Evolutionary conservation across 2,329 filamentous ascomycete genomes (phyloP).

Genomic region (Paracoccidioides lutzii): DNA sequence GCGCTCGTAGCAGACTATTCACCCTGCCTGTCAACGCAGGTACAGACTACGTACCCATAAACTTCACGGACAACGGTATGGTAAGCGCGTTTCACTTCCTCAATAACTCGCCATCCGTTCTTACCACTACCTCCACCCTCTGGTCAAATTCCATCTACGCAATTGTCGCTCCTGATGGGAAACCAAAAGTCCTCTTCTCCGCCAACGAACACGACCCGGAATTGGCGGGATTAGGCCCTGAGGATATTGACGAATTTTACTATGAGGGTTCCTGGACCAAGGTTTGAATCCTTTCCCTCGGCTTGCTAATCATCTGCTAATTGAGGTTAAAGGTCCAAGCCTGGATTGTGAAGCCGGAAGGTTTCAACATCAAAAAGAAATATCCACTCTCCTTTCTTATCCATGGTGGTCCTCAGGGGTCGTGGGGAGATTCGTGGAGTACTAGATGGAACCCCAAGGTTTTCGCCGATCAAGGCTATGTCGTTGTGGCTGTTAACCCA

Average conservation of each 20-base stretch:
- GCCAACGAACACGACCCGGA: constrained; percentile 30
- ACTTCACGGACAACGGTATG: constrained; percentile 25
- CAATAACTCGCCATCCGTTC: constrained; percentile 17
- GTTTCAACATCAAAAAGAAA: constrained; percentile 56
- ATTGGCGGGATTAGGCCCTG: constrained; percentile 22
- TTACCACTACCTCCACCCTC: constrained; percentile 24
- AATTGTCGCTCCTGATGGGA: constrained; percentile 19
- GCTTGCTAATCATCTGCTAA: constrained; percentile 8
- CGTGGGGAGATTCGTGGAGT: constrained; percentile 64
- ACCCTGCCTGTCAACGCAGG: constrained; percentile 22
- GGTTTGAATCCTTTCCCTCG: constrained; percentile 10
- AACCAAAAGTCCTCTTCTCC: constrained; percentile 20
- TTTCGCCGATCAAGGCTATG: constrained; percentile 77
- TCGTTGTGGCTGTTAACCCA: constrained; percentile 69
- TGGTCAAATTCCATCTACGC: constrained; percentile 27
- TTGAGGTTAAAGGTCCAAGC: constrained; percentile 22
- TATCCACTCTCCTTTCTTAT: constrained; percentile 71
- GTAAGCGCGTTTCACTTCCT: constrained; percentile 21
- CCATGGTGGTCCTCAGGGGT: constrained; percentile 69
- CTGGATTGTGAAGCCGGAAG: constrained; percentile 31
- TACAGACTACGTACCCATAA: constrained; percentile 22
- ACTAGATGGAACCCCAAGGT: constrained; percentile 77
- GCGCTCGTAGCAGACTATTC: constrained; percentile 41
- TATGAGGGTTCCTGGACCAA: constrained; percentile 25
- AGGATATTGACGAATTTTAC: constrained; percentile 27